Evolutionary conservation across 805 yeast species (phyloP).

Genomic region (Candida silvicultrix): DNA sequence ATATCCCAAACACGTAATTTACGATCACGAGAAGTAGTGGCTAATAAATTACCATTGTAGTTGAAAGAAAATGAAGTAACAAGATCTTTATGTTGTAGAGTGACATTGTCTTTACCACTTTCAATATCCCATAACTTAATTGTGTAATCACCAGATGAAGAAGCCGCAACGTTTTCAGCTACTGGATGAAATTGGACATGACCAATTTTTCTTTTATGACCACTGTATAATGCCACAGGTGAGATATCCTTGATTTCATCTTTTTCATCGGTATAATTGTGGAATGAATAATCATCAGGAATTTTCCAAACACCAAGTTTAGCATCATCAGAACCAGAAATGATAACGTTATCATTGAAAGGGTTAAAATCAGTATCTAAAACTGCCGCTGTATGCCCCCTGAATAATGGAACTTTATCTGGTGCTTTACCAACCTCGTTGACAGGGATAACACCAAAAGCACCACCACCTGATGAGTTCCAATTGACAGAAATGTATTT

Average conservation of each 20-base stretch:
- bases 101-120: slow-evolving; percentile 61
- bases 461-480: slow-evolving; percentile 97
- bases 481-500: slow-evolving; percentile 82
- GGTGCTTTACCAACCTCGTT: slow-evolving; percentile 87
- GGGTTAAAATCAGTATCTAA: slow-evolving; percentile 96
- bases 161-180: slow-evolving; percentile 80
- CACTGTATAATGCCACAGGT: slow-evolving; percentile 65
- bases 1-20: slow-evolving; percentile 89
- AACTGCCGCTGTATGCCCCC: slow-evolving; percentile 95
- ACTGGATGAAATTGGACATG: slow-evolving; percentile 87
- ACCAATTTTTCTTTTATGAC: slow-evolving; percentile 94
- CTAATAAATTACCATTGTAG: slow-evolving; percentile 80
- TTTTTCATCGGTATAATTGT: slow-evolving; percentile 44
- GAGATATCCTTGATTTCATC: slow-evolving; percentile 61
- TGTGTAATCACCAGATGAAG: slow-evolving; percentile 85
- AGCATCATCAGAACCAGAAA: slow-evolving; percentile 78
- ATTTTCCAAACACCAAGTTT: slow-evolving; percentile 82
- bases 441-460: slow-evolving; percentile 89
- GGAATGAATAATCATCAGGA: slow-evolving; percentile 76
- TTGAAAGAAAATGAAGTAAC: slow-evolving; percentile 92
- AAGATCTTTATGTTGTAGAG: slow-evolving; percentile 81
- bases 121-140: slow-evolving; percentile 89
- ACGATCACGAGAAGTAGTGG: slow-evolving; percentile 89
- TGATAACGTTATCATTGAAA: slow-evolving; percentile 67
- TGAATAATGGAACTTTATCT: slow-evolving; percentile 85